Base-by-base conservation (phyloP, 2,329 filamentous ascomycete species). In the Penicillium sp. region DNA sequence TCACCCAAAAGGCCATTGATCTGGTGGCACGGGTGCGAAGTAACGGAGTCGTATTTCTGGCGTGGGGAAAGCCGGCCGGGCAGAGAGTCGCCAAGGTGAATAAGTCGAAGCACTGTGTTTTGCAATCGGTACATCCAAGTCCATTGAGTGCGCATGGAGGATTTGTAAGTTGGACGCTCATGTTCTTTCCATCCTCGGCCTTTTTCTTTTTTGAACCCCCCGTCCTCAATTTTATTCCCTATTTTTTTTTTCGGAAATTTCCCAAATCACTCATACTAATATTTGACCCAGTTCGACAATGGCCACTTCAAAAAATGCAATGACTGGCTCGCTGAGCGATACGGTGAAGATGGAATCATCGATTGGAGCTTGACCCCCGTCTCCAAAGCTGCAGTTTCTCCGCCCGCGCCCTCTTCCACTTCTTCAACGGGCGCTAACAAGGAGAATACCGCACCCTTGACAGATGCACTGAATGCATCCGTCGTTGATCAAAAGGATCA, bases 1-100 rank as follows among this genome's bases (percentile, higher is more conserved):
- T 98, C 65, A 98, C 91, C 18, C 90, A 96, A 65, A 87, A 83
- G 55, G 85, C 93, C 37, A 94, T 98, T 54, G 90, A 97, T 56
- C 79, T 87, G 0, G 88, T 97, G 2, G 86, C 86, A 0, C 82
- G 84, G 63, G 83, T 86, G 58, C 80, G 90, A 39, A 83, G 80
- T 0, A 76, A 78, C 27, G 93, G 93, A 1, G 91, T 98, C 1
- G 93, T 96, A 4, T 98, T 96, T 65, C 74, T 98, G 68, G 91
- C 91, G 0, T 98, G 93, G 93, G 93, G 93, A 12, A 83, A 76
- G 5, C 88, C 89, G 1, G 93, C 93, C 0, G 86, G 84, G 47
- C 86, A 88, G 72, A 76, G 90, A 47, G 88, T 94, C 24, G 72
- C 78, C 37, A 85, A 83, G 57, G 77, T 97, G 45, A 85, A 93